A percentile compares a stretch with the other conserved stretches of the same genome.
phyloP scores from a whole-genome alignment of 2,329 filamentous ascomycete species.

The Phoma sp. region DNA sequence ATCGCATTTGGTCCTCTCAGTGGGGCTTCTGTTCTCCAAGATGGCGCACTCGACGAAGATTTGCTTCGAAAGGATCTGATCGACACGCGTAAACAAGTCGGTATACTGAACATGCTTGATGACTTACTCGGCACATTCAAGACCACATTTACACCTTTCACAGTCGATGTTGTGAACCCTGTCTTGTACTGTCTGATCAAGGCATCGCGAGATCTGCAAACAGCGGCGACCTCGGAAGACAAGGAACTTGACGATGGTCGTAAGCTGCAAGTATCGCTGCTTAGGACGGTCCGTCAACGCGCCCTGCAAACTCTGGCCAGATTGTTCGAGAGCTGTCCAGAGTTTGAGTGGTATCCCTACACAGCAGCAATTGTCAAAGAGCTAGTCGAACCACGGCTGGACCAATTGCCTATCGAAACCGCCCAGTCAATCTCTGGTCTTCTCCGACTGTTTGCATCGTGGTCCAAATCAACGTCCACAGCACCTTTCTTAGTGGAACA shows the following conservation, averaged over 20 bases:
- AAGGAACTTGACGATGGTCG: constrained; percentile 33
- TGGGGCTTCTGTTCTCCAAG: constrained; percentile 63
- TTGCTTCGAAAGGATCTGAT: constrained; percentile 59
- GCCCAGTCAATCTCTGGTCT: constrained; percentile 87
- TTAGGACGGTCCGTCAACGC: constrained; percentile 69
- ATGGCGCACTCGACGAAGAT: constrained; percentile 56
- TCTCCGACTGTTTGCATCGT: constrained; percentile 79
- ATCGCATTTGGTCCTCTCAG: constrained; percentile 78
- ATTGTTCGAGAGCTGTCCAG: constrained; percentile 75
- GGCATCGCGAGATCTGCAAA: constrained; percentile 57
- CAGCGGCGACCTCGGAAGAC: constrained; percentile 42
- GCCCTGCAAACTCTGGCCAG: constrained; percentile 83
- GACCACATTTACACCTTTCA: constrained; percentile 71
- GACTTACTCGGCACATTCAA: constrained; percentile 86
- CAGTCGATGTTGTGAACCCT: constrained; percentile 72
- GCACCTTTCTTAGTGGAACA: constrained; percentile 72
- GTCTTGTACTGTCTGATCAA: constrained; percentile 81
- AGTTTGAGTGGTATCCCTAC: constrained; percentile 75
- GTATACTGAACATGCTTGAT: constrained; percentile 89
- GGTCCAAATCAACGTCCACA: constrained; percentile 72
- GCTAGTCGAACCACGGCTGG: constrained; percentile 76
- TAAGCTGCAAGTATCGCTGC: constrained; percentile 59
- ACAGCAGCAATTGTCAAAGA: constrained; percentile 73
- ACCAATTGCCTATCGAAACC: constrained; percentile 81
- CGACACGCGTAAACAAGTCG: constrained; percentile 79